Evolutionary conservation across 768 basidiomycete species (phyloP).

Genomic region (Trametes coccinea): DNA sequence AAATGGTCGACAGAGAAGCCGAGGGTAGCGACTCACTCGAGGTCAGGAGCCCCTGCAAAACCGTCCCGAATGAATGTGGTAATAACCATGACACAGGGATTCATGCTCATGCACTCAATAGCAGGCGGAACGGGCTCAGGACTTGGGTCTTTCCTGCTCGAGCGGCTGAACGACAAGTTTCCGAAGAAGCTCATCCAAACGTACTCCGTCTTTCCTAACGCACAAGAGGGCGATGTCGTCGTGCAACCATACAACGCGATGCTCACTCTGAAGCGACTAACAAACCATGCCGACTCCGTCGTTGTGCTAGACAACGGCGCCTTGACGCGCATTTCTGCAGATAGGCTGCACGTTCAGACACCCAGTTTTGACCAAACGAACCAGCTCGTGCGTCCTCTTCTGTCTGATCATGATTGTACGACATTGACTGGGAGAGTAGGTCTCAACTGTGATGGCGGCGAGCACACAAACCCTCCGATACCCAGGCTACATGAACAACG

Average conservation of each 20-base stretch:
- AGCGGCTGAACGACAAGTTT: constrained; percentile 95
- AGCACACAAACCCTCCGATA: constrained; percentile 96
- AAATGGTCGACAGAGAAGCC: constrained; percentile 98
- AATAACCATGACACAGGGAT: constrained; percentile 59
- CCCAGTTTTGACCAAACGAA: constrained; percentile 91
- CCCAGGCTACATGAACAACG: constrained; percentile 99
- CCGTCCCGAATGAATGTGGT: too few species aligned
- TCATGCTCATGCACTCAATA: constrained; percentile 98
- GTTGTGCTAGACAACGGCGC: constrained; percentile 98
- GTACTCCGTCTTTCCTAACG: constrained; percentile 97
- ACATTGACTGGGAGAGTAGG: constrained; percentile 45
- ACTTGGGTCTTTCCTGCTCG: constrained; percentile 95
- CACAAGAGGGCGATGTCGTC: constrained; percentile 92
- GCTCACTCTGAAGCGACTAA: constrained; percentile 88
- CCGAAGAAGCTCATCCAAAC: constrained; percentile 99
- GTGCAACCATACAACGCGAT: constrained; percentile 98
- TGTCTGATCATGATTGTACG: not conserved
- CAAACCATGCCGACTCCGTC: constrained; percentile 95
- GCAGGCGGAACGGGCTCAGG: constrained; percentile 99
- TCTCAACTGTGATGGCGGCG: constrained; percentile 96
- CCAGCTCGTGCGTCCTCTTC: constrained; percentile 61
- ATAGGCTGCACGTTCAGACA: constrained; percentile 85
- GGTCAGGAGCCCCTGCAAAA: constrained; percentile 44
- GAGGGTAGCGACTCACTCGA: constrained; percentile 97
- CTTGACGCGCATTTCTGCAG: constrained; percentile 87